Percentiles rank a stretch among this genome's conserved stretches.
phyloP scores from a whole-genome alignment of 2,329 filamentous ascomycete genomes.

The Phaeoacremonium minimum region DNA sequence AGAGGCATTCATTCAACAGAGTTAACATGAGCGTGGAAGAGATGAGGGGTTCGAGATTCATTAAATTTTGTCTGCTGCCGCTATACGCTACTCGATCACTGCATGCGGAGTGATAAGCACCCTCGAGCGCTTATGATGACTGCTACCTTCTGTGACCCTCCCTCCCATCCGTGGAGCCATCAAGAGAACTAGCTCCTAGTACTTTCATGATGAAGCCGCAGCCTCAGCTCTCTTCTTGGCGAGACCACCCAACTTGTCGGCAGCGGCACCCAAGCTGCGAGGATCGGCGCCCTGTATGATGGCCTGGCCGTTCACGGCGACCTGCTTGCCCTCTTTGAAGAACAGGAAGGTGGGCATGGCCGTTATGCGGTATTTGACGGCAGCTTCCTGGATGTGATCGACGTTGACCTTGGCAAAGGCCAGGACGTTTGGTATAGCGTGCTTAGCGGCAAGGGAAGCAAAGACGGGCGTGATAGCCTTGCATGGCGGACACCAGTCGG shows the following conservation, averaged over 20 bases:
- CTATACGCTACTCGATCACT: too few species aligned
- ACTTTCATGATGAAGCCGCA: too few species aligned
- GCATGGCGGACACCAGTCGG: constrained; percentile 59
- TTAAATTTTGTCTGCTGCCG: too few species aligned
- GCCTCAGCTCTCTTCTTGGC: constrained; percentile 25
- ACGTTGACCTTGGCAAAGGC: constrained; percentile 58
- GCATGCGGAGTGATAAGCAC: too few species aligned
- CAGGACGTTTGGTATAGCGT: constrained; percentile 33
- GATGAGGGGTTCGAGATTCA: too few species aligned
- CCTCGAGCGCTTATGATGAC: too few species aligned
- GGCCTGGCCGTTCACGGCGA: constrained; percentile 30
- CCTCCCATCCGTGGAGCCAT: too few species aligned
- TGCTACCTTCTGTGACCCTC: too few species aligned
- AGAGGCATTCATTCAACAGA: too few species aligned
- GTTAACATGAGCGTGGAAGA: too few species aligned
- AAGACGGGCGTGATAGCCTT: constrained; percentile 54
- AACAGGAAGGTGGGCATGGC: constrained; percentile 59
- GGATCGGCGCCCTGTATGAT: constrained; percentile 31
- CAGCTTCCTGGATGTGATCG: constrained; percentile 46
- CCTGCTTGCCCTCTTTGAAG: constrained; percentile 49
- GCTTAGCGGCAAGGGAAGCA: constrained; percentile 37
- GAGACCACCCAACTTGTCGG: constrained; percentile 28
- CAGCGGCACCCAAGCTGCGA: constrained; percentile 21
- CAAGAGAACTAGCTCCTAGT: too few species aligned
- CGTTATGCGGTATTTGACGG: constrained; percentile 43